Percentiles rank a stretch among this genome's conserved stretches.
Conservation (phyloP, 306 rosid species). For the Vigna radiata region DNA sequence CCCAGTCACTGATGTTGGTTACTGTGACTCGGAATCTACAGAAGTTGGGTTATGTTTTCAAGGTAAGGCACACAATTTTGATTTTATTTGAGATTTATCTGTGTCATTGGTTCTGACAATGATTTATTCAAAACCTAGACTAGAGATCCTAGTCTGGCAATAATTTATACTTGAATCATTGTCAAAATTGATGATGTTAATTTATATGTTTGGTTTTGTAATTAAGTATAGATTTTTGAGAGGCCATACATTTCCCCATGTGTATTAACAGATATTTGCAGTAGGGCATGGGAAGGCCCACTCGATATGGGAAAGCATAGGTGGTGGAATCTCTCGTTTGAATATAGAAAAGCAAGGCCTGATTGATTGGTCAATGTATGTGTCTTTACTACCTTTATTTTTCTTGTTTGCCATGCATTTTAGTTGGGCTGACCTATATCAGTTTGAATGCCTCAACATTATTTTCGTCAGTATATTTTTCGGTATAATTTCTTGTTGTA, state of each 20-base stretch:
- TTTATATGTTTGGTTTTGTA: conserved; percentile 30
- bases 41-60: conserved; percentile 81
- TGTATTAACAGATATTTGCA: conserved; percentile 79
- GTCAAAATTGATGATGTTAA: conserved; percentile 39
- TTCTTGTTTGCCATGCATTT: conserved; percentile 25
- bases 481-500: conserved; percentile 38
- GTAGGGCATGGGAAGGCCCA: conserved; percentile 68
- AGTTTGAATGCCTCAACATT: conserved; percentile 19
- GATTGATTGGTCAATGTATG: conserved; percentile 94
- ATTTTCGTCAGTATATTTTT: conserved; percentile 13
- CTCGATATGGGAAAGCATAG: conserved; percentile 77
- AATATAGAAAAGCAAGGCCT: conserved; percentile 58
- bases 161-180: conserved; percentile 16
- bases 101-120: conserved; percentile 16
- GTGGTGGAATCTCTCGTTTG: conserved; percentile 62
- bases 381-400: conserved; percentile 33
- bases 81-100: conserved; percentile 38
- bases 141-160: conserved; percentile 20
- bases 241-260: conserved; percentile 38
- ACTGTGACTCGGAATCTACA: conserved; percentile 76
- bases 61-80: conserved; percentile 77
- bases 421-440: conserved; percentile 20
- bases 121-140: conserved; percentile 12
- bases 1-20: conserved; percentile 79
- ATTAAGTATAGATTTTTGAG: conserved; percentile 47